These are phyloP conservation scores for Maudiozyma barnettii DNA, from an alignment of 805 yeast genomes.

Conservation along the genomic window DNA sequence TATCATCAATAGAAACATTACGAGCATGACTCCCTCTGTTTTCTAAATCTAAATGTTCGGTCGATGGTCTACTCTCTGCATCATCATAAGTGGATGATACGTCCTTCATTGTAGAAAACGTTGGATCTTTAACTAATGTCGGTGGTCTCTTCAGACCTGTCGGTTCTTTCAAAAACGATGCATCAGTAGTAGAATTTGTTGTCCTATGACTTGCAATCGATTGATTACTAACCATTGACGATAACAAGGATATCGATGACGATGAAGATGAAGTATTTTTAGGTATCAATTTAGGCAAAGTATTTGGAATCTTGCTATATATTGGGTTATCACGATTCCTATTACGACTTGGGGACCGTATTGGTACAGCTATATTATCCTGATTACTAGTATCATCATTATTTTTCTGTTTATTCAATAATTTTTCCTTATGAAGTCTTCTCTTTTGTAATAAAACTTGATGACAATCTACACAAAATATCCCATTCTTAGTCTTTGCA, in stretches of 20 bases:
- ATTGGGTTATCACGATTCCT: background rate
- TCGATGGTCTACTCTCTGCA: background rate
- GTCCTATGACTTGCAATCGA: background rate
- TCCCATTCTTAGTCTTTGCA: constrained; percentile 86
- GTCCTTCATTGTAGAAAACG: background rate
- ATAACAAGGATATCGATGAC: background rate
- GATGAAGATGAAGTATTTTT: background rate
- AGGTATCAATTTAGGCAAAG: background rate
- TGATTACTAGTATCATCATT: too few species aligned
- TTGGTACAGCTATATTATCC: background rate
- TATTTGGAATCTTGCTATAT: background rate
- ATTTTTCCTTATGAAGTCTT: constrained; percentile 32
- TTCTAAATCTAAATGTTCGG: background rate
- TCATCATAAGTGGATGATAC: background rate
- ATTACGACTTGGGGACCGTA: background rate
- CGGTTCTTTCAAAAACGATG: background rate
- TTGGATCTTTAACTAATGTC: background rate
- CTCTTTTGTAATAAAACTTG: constrained; percentile 70
- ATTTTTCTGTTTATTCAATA: constrained; percentile 9
- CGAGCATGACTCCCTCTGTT: constrained; percentile 6
- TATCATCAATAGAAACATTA: constrained; percentile 16
- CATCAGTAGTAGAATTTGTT: background rate
- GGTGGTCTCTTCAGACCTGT: background rate
- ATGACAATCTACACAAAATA: constrained; percentile 90
- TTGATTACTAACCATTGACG: background rate